Conservation (phyloP, 495 filamentous ascomycete species). For the Neurospora discreta region DNA sequence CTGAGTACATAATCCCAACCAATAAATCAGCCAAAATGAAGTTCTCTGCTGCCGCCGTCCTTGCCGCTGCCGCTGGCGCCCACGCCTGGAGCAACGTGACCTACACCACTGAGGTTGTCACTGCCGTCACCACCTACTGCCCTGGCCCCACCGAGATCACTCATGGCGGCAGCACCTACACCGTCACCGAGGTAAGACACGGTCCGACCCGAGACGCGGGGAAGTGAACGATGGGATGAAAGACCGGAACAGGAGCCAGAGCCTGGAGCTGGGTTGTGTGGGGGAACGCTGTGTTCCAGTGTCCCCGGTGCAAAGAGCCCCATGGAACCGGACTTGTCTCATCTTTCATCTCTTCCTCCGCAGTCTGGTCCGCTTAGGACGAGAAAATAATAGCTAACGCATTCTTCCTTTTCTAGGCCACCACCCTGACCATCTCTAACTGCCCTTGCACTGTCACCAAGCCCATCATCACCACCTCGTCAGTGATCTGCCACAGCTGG, state of each 20-base stretch:
- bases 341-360: background rate
- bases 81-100: conserved; percentile 38
- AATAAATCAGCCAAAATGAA: conserved; percentile 67
- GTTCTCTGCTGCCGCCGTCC: conserved; percentile 53
- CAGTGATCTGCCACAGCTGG: conserved; percentile 58
- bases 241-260: background rate
- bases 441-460: conserved; percentile 70
- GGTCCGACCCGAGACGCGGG: background rate
- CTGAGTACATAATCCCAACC: conserved; percentile 33
- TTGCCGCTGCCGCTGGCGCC: conserved; percentile 53
- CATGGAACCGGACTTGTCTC: background rate
- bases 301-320: background rate
- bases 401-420: conserved; percentile 34
- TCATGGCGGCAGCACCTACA: conserved; percentile 63
- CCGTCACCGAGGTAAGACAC: conserved; percentile 51
- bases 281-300: background rate
- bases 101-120: conserved; percentile 69
- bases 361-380: background rate
- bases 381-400: background rate
- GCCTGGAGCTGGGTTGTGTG: background rate
- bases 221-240: background rate
- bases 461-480: conserved; percentile 51
- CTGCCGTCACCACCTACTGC: conserved; percentile 79
- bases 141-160: conserved; percentile 61
- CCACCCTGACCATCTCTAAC: conserved; percentile 70